Conservation (phyloP, 2,329 filamentous ascomycete species). For the Diaporthe citri region DNA sequence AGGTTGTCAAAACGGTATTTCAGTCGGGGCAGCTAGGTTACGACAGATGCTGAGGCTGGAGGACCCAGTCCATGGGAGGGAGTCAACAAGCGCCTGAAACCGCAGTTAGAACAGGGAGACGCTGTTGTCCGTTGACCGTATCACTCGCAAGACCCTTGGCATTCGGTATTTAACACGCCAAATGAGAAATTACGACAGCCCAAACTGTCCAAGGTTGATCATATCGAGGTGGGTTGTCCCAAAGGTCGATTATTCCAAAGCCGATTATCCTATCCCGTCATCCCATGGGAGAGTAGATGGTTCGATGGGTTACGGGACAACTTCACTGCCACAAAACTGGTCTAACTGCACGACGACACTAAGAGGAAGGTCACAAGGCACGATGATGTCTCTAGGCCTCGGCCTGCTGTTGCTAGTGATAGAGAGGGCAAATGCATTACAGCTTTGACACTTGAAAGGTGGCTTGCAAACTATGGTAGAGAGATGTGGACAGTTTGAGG, state of each 20-base stretch:
- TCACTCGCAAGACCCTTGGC: background rate
- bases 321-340: background rate
- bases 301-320: background rate
- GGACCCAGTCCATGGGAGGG: no score
- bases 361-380: background rate
- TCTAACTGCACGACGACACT: background rate
- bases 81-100: no score
- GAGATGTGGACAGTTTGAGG: background rate
- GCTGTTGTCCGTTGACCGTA: background rate
- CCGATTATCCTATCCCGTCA: no score
- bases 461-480: background rate
- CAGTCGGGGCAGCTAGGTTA: accelerated
- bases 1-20: no score
- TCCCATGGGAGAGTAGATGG: background rate
- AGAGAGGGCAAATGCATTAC: background rate
- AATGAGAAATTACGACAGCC: background rate
- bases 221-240: background rate
- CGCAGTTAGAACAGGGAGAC: accelerated
- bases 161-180: background rate
- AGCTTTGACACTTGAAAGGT: background rate
- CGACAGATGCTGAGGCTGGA: background rate
- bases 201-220: background rate
- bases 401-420: background rate
- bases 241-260: background rate
- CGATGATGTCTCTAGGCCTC: background rate